These are phyloP conservation scores for Tetrahymena malaccensis DNA, from an alignment of 73 alveolate species.

Conservation along the genomic window DNA sequence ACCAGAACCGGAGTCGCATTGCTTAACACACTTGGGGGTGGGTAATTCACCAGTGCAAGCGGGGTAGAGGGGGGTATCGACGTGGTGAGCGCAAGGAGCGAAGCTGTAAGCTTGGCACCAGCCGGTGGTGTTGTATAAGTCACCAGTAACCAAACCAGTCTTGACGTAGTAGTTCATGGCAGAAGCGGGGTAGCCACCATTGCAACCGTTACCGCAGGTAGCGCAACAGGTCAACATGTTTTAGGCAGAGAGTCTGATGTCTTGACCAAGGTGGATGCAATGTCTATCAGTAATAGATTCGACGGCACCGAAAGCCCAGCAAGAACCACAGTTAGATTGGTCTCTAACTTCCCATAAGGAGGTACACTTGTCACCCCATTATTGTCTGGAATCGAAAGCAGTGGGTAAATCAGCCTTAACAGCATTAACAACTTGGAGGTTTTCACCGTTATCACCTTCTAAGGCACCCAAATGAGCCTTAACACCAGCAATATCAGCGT, in stretches of 20 bases:
- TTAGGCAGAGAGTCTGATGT: constrained; percentile 26
- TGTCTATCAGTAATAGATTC: constrained; percentile 93
- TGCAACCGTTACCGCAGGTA: constrained; percentile 70
- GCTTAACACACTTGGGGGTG: constrained; percentile 56
- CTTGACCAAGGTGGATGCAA: constrained; percentile 60
- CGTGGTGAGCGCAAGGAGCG: constrained; percentile 61
- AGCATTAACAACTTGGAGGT: background rate
- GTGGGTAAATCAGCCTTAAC: background rate
- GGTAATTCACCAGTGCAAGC: constrained; percentile 30
- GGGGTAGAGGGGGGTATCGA: constrained; percentile 16
- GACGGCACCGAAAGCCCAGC: constrained; percentile 97
- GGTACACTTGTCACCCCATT: constrained; percentile 23
- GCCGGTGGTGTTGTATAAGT: constrained; percentile 32
- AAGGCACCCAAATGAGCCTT: background rate
- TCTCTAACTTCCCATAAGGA: constrained; percentile 33
- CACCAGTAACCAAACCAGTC: constrained; percentile 65
- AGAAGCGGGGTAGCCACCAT: constrained; percentile 78
- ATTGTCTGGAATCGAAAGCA: constrained; percentile 14
- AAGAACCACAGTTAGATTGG: constrained; percentile 81
- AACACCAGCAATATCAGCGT: background rate
- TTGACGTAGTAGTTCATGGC: constrained; percentile 68
- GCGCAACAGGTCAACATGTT: constrained; percentile 33
- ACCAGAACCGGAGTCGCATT: constrained; percentile 57
- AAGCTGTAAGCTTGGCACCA: constrained; percentile 57
- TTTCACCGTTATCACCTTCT: background rate